Conservation (phyloP, 345 rosid species). For the Clausena lansium region DNA sequence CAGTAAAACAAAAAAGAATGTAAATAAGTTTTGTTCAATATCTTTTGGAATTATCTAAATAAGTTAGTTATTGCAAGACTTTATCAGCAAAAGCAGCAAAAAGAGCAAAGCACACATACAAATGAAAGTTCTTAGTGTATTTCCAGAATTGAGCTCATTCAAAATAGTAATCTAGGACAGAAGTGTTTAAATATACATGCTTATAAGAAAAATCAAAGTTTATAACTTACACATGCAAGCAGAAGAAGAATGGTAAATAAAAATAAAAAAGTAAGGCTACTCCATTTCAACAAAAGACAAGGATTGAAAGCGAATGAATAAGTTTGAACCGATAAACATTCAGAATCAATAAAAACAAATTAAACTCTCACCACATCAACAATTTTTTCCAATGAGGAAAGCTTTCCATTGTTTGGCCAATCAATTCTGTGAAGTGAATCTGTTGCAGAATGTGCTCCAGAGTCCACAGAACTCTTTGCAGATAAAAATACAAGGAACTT, state of each 20-base stretch:
- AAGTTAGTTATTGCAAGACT: not conserved
- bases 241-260: not conserved
- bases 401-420: slow-evolving; percentile 62
- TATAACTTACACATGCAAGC: not conserved
- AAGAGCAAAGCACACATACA: not conserved
- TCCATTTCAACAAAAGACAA: not conserved
- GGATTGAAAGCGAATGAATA: not conserved
- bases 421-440: slow-evolving; percentile 75
- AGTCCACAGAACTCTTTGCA: slow-evolving; percentile 68
- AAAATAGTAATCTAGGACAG: not conserved
- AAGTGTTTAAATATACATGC: not conserved
- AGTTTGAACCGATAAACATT: not conserved
- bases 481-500: slow-evolving; percentile 72
- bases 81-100: not conserved
- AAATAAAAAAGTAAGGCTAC: too few species aligned
- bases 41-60: not conserved
- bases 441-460: slow-evolving; percentile 72
- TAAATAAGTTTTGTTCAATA: not conserved
- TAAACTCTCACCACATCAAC: slow-evolving; percentile 66
- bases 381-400: slow-evolving; percentile 38
- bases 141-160: not conserved
- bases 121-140: not conserved
- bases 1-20: not conserved
- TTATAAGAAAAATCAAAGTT: not conserved
- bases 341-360: not conserved